A percentile compares a stretch with the other conserved stretches of the same genome.
These are phyloP conservation scores for Endoconidiophora laricicola DNA, from an alignment of 2,329 filamentous ascomycete genomes.

Conservation along the genomic window DNA sequence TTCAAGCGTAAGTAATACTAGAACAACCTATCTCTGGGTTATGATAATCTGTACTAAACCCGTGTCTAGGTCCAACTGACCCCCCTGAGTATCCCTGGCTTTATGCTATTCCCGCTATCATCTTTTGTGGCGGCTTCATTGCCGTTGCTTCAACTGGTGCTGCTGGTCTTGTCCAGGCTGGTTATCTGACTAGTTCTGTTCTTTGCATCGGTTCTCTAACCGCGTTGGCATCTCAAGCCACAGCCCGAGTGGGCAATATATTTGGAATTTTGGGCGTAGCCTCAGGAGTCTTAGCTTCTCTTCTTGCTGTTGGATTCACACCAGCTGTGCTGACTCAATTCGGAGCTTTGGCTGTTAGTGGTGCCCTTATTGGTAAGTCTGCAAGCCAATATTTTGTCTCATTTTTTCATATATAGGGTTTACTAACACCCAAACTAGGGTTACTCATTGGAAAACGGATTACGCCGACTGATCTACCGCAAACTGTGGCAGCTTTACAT, in stretches of 20 bases:
- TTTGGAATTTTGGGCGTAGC: slow-evolving; percentile 74
- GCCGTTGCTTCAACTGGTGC: slow-evolving; percentile 68
- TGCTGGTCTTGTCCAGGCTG: slow-evolving; percentile 70
- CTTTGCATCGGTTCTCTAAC: slow-evolving; percentile 76
- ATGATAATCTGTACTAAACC: neutral
- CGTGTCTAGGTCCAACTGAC: slow-evolving; percentile 49
- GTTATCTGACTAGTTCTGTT: slow-evolving; percentile 70
- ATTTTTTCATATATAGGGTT: slow-evolving; percentile 12
- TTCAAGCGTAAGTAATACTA: slow-evolving; percentile 43
- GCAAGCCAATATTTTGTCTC: slow-evolving; percentile 1
- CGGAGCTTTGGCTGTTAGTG: slow-evolving; percentile 54
- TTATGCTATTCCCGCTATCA: slow-evolving; percentile 57
- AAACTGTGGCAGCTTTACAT: slow-evolving; percentile 77
- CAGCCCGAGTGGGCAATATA: slow-evolving; percentile 70
- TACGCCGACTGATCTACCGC: slow-evolving; percentile 72
- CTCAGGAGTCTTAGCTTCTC: slow-evolving; percentile 66
- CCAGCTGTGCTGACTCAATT: slow-evolving; percentile 68
- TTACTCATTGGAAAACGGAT: slow-evolving; percentile 71
- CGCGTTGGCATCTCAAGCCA: slow-evolving; percentile 64
- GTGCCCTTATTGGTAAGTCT: slow-evolving; percentile 40
- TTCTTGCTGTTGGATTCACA: slow-evolving; percentile 66
- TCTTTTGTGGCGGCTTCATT: slow-evolving; percentile 70
- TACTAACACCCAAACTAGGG: slow-evolving; percentile 23
- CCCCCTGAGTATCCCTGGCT: slow-evolving; percentile 80
- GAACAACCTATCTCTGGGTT: neutral